A percentile compares a stretch with the other conserved stretches of the same genome.
These are phyloP conservation scores for Fusarium nelsonii DNA, from an alignment of 2,329 filamentous ascomycete species.

Conservation along the genomic window DNA sequence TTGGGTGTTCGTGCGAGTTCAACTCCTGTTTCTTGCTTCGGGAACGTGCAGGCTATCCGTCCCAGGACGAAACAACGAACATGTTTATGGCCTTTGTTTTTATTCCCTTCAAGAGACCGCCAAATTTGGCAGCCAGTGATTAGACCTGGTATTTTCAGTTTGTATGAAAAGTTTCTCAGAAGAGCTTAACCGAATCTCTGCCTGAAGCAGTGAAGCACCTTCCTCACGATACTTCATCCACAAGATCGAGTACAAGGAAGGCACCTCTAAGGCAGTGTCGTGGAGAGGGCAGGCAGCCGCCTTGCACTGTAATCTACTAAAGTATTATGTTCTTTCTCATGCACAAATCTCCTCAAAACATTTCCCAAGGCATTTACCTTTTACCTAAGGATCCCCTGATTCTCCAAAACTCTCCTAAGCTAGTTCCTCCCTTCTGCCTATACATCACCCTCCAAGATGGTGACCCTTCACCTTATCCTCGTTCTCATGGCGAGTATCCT, in stretches of 20 bases:
- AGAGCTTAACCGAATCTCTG: neutral
- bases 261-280: no score
- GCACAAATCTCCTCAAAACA: neutral
- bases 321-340: neutral
- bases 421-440: neutral
- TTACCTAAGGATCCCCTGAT: neutral
- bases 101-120: no score
- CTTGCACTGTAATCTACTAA: neutral
- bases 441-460: slow-evolving; percentile 3
- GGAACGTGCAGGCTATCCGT: neutral
- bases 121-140: no score
- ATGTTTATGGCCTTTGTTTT: neutral
- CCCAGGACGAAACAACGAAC: neutral
- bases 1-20: neutral
- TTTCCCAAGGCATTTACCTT: no score
- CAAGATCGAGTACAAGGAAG: no score
- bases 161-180: neutral
- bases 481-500: slow-evolving; percentile 6
- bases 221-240: neutral
- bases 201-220: slow-evolving; percentile 9
- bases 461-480: neutral
- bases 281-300: no score
- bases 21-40: neutral
- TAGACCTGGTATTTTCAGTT: no score
- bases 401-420: neutral